Evolutionary conservation across 1,139 yeast genomes (phyloP), one percentile per base, ranked within the genome.

Genomic region (Blastobotrys ciferrii): DNA sequence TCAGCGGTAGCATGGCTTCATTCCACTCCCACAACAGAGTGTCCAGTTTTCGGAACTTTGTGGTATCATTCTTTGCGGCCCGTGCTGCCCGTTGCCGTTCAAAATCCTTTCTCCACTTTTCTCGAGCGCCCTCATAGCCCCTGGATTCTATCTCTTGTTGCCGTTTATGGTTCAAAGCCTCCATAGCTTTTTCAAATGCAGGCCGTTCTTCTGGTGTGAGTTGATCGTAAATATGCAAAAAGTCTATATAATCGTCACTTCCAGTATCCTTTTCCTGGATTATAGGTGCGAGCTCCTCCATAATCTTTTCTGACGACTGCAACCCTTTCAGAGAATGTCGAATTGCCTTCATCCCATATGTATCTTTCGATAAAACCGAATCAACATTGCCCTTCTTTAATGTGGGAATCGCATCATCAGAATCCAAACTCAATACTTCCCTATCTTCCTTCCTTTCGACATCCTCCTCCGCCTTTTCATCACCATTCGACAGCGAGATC

Each of bases 61-160:
- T 42, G 4, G 43, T 47, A 14, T 45, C 48, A 6, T 33, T 35
- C 20, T 13, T 25, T 18, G 39, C 20, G 13, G 36, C 32, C 9
- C 30, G 28, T 6, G 42, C 31, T 1, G 25, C 14, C 32, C 45
- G 14, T 37, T 50, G 50, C 13, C 39, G 32, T 59, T 87, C 94
- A 59, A 80, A 84, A 56, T 84, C 92, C 58, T 82, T 84, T 61
- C 80, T 83, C 98, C 98, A 92, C 64, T 86, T 84, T 61, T 83
- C 87, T 54, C 78, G 81, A 0, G 98, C 96, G 2, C 92, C 92
- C 58, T 86, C 92, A 7, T 85, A 75, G 3, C 95, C 94, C 52
- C 85, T 76, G 31, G 81, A 75, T 64, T 92, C 98, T 39, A 92
- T 67, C 43, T 77, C 77, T 49, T 80, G 72, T 65, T 92, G 96